These are phyloP conservation scores for Vitis riparia DNA, from an alignment of 164 flowering plant genomes.

Conservation along the genomic window DNA sequence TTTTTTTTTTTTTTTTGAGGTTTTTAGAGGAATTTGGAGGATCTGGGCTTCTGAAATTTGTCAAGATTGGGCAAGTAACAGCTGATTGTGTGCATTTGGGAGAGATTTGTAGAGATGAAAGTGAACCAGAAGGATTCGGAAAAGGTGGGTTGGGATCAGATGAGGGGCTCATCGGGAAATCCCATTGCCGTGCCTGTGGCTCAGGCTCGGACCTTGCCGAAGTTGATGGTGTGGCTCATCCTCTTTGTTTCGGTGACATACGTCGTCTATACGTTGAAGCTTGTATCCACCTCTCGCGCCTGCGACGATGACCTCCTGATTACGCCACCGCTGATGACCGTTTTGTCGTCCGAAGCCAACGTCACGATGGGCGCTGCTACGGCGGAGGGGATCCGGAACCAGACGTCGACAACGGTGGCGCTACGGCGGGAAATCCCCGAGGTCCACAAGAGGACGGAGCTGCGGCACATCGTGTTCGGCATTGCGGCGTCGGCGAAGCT, in stretches of 20 bases:
- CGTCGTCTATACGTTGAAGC: constrained; percentile 66
- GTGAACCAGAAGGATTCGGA: constrained; percentile 47
- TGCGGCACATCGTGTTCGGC: constrained; percentile 47
- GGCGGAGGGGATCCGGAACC: not conserved
- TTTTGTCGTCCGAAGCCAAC: constrained; percentile 5
- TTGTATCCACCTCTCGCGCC: constrained; percentile 43
- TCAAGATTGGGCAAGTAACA: too few relatives aligned
- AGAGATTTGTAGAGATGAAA: constrained; percentile 31
- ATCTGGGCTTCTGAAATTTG: not conserved
- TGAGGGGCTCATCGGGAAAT: constrained; percentile 25
- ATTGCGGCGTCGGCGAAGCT: constrained; percentile 59
- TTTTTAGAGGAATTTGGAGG: not conserved
- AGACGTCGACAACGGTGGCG: not conserved
- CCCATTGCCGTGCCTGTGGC: constrained; percentile 19
- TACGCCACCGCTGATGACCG: not conserved
- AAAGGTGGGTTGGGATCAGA: constrained; percentile 55
- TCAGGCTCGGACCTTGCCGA: constrained; percentile 30
- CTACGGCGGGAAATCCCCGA: not conserved
- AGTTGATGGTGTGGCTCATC: constrained; percentile 57
- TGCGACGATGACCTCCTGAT: constrained; percentile 20
- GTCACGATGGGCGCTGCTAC: not conserved
- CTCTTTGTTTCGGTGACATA: constrained; percentile 65
- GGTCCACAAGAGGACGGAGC: constrained; percentile 23
- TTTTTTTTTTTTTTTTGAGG: not conserved
- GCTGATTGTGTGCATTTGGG: too few relatives aligned